These are phyloP conservation scores for Euphorbia schlechtendalii DNA, from an alignment of 441 rosid species.

Conservation along the genomic window DNA sequence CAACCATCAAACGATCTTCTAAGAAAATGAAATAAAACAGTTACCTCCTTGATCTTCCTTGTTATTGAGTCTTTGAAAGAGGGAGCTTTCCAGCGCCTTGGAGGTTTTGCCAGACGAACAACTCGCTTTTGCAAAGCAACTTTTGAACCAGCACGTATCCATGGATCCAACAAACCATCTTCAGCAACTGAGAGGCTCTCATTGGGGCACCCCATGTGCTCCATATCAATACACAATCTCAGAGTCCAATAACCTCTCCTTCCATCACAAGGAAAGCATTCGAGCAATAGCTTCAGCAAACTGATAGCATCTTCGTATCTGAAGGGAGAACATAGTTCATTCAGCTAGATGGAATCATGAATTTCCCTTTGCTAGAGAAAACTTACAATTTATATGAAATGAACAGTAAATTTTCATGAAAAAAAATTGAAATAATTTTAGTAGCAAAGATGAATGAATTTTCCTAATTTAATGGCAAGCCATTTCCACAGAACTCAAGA, in stretches of 20 bases:
- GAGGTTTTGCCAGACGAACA: slow-evolving; percentile 86
- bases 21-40: slow-evolving; percentile 4
- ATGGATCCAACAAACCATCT: slow-evolving; percentile 67
- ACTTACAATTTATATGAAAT: neutral
- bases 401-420: too few species aligned
- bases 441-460: too few species aligned
- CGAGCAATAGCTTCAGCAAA: slow-evolving; percentile 56
- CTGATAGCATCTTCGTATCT: slow-evolving; percentile 62
- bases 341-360: neutral
- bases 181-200: slow-evolving; percentile 84
- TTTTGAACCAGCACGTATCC: slow-evolving; percentile 94
- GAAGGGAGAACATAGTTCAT: slow-evolving; percentile 20
- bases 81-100: slow-evolving; percentile 93
- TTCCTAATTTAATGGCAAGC: neutral
- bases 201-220: slow-evolving; percentile 57
- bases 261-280: slow-evolving; percentile 52
- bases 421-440: too few species aligned
- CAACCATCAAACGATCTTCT: neutral
- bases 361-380: neutral
- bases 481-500: neutral
- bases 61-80: slow-evolving; percentile 42
- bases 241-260: slow-evolving; percentile 96
- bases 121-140: slow-evolving; percentile 73
- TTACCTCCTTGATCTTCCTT: slow-evolving; percentile 67
- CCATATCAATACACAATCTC: slow-evolving; percentile 79